Conservation (phyloP, 345 rosid genomes). For the Pugionium dolabratum region DNA sequence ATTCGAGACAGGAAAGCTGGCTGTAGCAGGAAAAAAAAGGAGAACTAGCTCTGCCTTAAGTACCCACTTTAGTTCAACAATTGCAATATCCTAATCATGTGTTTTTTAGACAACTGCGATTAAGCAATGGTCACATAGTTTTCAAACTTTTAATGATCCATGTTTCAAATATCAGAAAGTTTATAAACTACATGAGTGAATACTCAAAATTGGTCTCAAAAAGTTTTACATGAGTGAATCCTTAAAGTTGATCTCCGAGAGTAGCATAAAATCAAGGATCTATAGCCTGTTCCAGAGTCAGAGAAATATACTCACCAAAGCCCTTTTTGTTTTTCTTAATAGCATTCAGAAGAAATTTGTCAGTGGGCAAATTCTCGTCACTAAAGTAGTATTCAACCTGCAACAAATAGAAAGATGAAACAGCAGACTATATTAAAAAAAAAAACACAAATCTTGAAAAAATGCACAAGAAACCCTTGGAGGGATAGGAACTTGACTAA, state of each 20-base stretch:
- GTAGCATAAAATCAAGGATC: background rate
- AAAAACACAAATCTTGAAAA: background rate
- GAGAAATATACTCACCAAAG: conserved; percentile 55
- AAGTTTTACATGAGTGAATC: background rate
- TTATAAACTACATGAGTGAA: background rate
- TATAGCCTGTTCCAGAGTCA: background rate
- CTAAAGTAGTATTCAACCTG: conserved; percentile 95
- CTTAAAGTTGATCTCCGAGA: conserved; percentile 10
- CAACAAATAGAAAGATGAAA: conserved; percentile 16
- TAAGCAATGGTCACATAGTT: conserved; percentile 4
- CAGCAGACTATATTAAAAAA: background rate
- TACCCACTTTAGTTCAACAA: conserved; percentile 52
- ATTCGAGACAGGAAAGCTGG: conserved; percentile 46
- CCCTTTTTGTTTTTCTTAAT: conserved; percentile 80
- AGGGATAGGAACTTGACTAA: background rate
- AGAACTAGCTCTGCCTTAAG: conserved; percentile 48
- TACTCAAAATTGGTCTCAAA: too few species aligned
- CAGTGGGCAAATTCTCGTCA: conserved; percentile 81
- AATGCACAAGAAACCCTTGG: background rate
- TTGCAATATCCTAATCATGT: conserved; percentile 31
- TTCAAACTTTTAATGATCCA: background rate
- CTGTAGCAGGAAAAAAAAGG: conserved; percentile 48
- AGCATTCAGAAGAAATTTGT: conserved; percentile 65
- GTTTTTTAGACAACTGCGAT: conserved; percentile 27
- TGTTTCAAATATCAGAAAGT: background rate